Evolutionary conservation across 441 rosid genomes (phyloP), one percentile per base, ranked within the genome.

Genomic region (Adansonia grandidieri): DNA sequence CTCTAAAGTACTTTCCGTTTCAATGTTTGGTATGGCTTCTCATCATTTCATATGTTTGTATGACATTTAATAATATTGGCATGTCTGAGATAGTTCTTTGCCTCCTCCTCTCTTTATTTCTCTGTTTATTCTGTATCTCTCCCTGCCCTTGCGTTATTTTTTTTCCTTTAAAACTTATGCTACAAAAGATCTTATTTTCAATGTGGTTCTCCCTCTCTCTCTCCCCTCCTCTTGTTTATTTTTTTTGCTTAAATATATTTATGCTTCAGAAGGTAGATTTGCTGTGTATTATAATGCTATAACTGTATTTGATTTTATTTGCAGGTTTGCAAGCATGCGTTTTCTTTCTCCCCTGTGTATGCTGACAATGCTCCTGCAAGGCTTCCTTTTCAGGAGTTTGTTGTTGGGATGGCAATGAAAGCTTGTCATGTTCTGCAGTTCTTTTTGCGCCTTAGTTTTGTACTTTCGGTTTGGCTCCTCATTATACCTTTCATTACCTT

Each of bases 371-470:
- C 98, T 73, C 99, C 99, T 17, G 77, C 91, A 7, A 96, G 98
- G 89, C 99, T 96, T 82, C 98, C 99, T 70, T 96, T 93, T 86
- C 96, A 94, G 93, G 99, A 96, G 91, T 96, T 96, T 87, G 68
- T 94, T 17, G 91, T 91, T 75, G 99, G 99, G 75, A 96, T 96
- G 86, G 92, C 87, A 24, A 88, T 94, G 96, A 96, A 96, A 89
- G 89, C 98, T 74, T 96, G 91, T 80, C 97, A 93, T 84, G 94
- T 96, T 66, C 70, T 96, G 89, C 98, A 93, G 81, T 96, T 96
- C 88, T 90, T 94, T 84, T 74, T 96, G 85, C 92, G 99, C 70
- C 92, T 96, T 71, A 91, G 97, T 85, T 96, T 96, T 84, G 99
- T 96, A 47, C 99, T 96, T 57, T 91, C 96, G 0, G 99, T 96